These are phyloP conservation scores for Hibiscus tridactylites DNA, from an alignment of 345 rosid species.

Conservation along the genomic window DNA sequence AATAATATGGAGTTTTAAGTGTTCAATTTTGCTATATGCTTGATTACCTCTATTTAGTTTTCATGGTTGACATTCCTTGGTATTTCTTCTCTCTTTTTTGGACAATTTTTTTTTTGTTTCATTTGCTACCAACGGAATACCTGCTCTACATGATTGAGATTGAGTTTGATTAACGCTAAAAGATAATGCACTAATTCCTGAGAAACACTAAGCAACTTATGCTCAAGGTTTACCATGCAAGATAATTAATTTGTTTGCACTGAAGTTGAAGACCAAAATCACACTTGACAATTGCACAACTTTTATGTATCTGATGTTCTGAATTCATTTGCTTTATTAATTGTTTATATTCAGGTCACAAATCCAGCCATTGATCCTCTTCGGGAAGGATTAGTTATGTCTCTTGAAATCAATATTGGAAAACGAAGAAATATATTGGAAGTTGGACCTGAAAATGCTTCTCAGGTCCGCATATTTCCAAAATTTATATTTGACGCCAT, in stretches of 20 bases:
- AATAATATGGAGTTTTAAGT: neutral
- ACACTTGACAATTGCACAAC: neutral
- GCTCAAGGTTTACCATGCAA: neutral
- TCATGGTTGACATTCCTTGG: neutral
- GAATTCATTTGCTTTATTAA: neutral
- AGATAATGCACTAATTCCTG: neutral
- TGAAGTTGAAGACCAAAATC: conserved; percentile 4
- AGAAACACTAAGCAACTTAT: neutral
- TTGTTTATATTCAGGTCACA: conserved; percentile 56
- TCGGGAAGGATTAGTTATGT: conserved; percentile 97
- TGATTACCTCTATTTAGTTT: neutral
- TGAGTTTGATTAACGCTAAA: neutral
- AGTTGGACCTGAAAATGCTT: conserved; percentile 92
- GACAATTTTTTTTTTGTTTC: neutral
- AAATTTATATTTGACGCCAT: conserved; percentile 5
- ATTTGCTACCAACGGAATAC: neutral
- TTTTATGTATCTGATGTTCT: neutral
- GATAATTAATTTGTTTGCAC: neutral
- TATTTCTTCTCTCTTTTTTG: neutral
- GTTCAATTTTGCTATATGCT: neutral
- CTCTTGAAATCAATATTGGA: conserved; percentile 91
- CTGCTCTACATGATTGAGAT: neutral
- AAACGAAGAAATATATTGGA: conserved; percentile 89
- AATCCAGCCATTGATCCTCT: conserved; percentile 99
- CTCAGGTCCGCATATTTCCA: conserved; percentile 47